These are phyloP conservation scores for Plenodomus tracheiphilus DNA, from an alignment of 2,329 filamentous ascomycete species.

Conservation along the genomic window DNA sequence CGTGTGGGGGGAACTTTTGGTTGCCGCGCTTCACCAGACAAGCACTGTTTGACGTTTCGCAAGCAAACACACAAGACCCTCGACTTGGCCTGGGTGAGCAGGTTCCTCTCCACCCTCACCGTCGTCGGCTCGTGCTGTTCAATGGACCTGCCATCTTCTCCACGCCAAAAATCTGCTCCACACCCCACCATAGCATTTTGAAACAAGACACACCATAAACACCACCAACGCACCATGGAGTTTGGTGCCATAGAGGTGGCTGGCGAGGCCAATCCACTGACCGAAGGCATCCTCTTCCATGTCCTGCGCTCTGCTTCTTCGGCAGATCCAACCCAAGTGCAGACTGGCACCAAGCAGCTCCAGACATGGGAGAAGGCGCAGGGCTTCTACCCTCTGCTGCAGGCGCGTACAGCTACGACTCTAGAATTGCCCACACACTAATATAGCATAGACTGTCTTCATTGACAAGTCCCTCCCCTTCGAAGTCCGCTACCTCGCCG, in stretches of 20 bases:
- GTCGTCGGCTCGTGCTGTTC: not conserved
- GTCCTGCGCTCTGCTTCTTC: slow-evolving; percentile 55
- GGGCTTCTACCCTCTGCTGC: slow-evolving; percentile 55
- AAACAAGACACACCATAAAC: not conserved
- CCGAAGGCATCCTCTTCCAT: slow-evolving; percentile 52
- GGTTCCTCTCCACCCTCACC: slow-evolving; percentile 4
- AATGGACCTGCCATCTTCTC: not conserved
- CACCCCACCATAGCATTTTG: slow-evolving; percentile 17
- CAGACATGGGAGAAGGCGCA: slow-evolving; percentile 54
- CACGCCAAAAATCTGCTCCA: not conserved
- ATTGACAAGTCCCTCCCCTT: slow-evolving; percentile 75
- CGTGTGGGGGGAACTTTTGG: slow-evolving; percentile 19
- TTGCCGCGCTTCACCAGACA: not conserved
- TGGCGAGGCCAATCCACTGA: slow-evolving; percentile 71
- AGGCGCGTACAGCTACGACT: slow-evolving; percentile 26
- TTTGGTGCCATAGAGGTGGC: slow-evolving; percentile 69
- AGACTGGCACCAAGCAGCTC: slow-evolving; percentile 57
- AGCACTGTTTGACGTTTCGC: not conserved
- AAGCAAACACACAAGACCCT: slow-evolving; percentile 10
- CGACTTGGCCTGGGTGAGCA: slow-evolving; percentile 37
- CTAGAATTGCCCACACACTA: slow-evolving; percentile 4
- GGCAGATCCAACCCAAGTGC: slow-evolving; percentile 52
- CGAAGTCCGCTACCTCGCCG: slow-evolving; percentile 82
- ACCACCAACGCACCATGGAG: slow-evolving; percentile 26
- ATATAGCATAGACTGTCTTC: slow-evolving; percentile 67